These are phyloP conservation scores for Akanthomyces dipterigenus DNA, from an alignment of 2,329 filamentous ascomycete genomes.

Conservation along the genomic window DNA sequence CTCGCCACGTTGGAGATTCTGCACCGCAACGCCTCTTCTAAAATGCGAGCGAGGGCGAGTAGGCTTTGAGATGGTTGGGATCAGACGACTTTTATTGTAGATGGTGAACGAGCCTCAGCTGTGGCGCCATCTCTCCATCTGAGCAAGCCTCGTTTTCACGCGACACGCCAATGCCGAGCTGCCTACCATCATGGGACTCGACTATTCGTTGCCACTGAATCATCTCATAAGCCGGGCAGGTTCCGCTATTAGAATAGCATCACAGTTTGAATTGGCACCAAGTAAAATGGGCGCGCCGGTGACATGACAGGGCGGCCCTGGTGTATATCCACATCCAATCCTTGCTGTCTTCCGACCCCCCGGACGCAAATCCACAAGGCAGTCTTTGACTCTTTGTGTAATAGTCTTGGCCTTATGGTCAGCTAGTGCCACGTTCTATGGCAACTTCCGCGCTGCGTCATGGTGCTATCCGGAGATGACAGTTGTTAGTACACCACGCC, in stretches of 20 bases:
- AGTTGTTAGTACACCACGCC: neutral
- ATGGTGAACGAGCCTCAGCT: neutral
- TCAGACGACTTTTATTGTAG: neutral
- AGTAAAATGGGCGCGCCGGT: neutral
- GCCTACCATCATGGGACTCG: neutral
- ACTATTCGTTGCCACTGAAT: neutral
- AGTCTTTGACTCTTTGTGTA: too few species aligned
- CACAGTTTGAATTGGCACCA: neutral
- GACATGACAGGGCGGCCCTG: neutral
- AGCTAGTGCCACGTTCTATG: neutral
- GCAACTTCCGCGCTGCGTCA: neutral
- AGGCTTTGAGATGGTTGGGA: neutral
- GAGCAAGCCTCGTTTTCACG: neutral
- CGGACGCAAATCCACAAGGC: neutral
- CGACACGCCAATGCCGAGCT: neutral
- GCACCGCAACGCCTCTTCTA: neutral
- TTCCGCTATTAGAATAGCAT: neutral
- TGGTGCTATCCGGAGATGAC: neutral
- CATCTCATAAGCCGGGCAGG: neutral
- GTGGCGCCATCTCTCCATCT: neutral
- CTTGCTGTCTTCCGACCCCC: neutral
- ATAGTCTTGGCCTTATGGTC: neutral
- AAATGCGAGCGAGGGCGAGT: neutral
- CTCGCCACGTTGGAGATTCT: neutral
- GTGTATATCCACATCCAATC: neutral